Percentiles rank a stretch among this genome's conserved stretches.
Evolutionary conservation across 192 early-diverging fungal genomes (phyloP).

Genomic region (Coemansia sp.): DNA sequence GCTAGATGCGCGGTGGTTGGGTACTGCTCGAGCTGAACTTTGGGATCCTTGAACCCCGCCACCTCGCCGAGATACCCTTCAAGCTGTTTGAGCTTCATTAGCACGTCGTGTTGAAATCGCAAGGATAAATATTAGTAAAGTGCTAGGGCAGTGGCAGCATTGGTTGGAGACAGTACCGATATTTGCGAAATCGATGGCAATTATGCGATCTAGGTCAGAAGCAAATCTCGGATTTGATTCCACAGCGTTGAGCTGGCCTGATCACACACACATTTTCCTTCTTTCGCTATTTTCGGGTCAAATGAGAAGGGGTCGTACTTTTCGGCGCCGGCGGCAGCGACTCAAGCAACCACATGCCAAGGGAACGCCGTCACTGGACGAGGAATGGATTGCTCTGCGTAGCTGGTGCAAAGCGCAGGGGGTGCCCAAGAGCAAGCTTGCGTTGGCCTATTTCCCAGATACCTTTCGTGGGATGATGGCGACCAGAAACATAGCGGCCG

Average conservation of each 20-base stretch:
- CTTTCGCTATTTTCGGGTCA: too few relatives aligned
- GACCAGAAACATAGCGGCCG: conserved; percentile 20
- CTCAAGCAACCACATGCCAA: neutral
- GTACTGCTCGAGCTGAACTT: conserved; percentile 76
- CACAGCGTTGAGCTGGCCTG: too few relatives aligned
- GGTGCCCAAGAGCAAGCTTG: conserved; percentile 29
- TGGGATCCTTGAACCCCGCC: conserved; percentile 61
- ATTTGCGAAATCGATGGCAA: too few relatives aligned
- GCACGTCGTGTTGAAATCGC: neutral
- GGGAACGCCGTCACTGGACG: conserved; percentile 12
- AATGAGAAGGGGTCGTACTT: conserved; percentile 27
- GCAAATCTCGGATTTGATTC: too few relatives aligned
- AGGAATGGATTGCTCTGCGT: conserved; percentile 25
- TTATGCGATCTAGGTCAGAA: too few relatives aligned
- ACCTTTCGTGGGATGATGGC: conserved; percentile 52
- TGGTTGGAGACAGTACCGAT: too few relatives aligned
- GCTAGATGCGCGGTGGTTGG: conserved; percentile 73
- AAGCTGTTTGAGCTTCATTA: conserved; percentile 71
- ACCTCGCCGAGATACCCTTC: conserved; percentile 64
- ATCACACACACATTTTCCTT: too few relatives aligned
- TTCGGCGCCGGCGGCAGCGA: conserved; percentile 12
- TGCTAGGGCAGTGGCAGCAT: too few relatives aligned
- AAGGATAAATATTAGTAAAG: neutral
- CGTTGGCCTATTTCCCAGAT: conserved; percentile 31
- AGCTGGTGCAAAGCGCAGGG: conserved; percentile 30